Evolutionary conservation across 768 basidiomycete species (phyloP).

Genomic region (Mycena filopes): DNA sequence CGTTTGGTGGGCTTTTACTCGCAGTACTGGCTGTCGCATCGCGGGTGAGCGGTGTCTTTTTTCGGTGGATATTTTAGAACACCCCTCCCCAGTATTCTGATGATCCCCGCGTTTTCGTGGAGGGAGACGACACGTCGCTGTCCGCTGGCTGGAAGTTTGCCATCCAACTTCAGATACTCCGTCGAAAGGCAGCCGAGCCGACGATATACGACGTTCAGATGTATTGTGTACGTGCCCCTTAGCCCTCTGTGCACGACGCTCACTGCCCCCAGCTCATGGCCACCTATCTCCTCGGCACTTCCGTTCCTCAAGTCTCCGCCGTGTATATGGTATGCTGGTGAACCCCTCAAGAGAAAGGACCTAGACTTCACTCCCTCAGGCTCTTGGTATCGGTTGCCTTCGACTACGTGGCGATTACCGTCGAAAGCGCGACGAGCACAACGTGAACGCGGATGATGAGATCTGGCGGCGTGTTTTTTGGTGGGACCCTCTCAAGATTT

Average conservation of each 20-base stretch:
- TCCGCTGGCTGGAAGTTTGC: too few relatives aligned
- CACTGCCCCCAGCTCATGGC: slow-evolving; percentile 43
- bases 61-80: too few relatives aligned
- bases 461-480: slow-evolving; percentile 60
- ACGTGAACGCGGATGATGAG: slow-evolving; percentile 53
- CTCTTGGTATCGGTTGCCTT: slow-evolving; percentile 58
- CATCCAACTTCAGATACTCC: too few relatives aligned
- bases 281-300: slow-evolving; percentile 50
- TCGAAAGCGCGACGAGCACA: slow-evolving; percentile 41
- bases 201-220: slow-evolving; percentile 55
- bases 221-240: slow-evolving; percentile 47
- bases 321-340: slow-evolving; percentile 28
- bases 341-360: not conserved
- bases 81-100: slow-evolving; percentile 50
- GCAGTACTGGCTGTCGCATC: slow-evolving; percentile 63
- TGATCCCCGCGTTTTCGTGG: slow-evolving; percentile 55
- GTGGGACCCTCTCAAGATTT: too few relatives aligned
- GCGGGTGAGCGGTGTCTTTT: too few relatives aligned
- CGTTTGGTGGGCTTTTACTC: slow-evolving; percentile 55
- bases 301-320: slow-evolving; percentile 56
- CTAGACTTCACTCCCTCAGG: slow-evolving; percentile 30
- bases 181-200: too few relatives aligned
- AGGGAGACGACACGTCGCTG: slow-evolving; percentile 35
- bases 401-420: slow-evolving; percentile 66
- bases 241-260: too few relatives aligned